A percentile compares a stretch with the other conserved stretches of the same genome.
Evolutionary conservation across 768 basidiomycete genomes (phyloP).

Genomic region (Kwoniella sp.): DNA sequence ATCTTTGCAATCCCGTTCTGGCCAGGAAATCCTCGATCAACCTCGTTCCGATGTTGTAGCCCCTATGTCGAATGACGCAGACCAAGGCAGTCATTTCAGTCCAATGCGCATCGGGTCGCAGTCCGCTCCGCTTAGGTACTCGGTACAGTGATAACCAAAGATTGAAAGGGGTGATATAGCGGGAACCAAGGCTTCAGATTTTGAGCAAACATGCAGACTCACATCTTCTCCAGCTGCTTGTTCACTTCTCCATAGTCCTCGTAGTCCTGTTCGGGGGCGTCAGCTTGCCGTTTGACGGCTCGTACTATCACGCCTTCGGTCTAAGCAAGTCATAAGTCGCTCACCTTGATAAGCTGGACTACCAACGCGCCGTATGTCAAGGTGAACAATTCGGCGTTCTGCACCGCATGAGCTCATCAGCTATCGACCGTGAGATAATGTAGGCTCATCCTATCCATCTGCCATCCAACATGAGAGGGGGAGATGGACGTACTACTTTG

Average conservation of each 20-base stretch:
- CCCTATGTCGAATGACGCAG: constrained; percentile 63
- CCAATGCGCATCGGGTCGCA: too few species aligned
- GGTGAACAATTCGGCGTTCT: constrained; percentile 98
- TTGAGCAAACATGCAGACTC: constrained; percentile 15
- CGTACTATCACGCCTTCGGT: too few species aligned
- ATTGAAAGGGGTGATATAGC: too few species aligned
- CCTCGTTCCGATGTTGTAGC: constrained; percentile 94
- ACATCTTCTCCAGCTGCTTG: constrained; percentile 90
- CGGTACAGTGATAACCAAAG: too few species aligned
- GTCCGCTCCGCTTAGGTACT: too few species aligned
- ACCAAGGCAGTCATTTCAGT: too few species aligned
- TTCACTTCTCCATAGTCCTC: constrained; percentile 86
- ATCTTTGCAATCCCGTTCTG: constrained; percentile 84
- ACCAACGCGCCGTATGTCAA: constrained; percentile 96
- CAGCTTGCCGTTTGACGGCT: too few species aligned
- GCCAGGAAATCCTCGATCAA: constrained; percentile 97
- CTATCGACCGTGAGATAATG: too few species aligned
- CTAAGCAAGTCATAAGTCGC: constrained; percentile 2
- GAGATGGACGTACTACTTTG: constrained; percentile 72
- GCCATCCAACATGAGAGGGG: too few species aligned
- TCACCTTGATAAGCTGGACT: constrained; percentile 85
- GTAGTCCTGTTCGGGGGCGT: constrained; percentile 74
- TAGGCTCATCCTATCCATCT: too few species aligned
- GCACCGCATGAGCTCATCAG: neutral
- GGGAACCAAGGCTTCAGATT: too few species aligned